phyloP scores from a whole-genome alignment of 345 rosid genomes.

The Streptanthus diversifolius region DNA sequence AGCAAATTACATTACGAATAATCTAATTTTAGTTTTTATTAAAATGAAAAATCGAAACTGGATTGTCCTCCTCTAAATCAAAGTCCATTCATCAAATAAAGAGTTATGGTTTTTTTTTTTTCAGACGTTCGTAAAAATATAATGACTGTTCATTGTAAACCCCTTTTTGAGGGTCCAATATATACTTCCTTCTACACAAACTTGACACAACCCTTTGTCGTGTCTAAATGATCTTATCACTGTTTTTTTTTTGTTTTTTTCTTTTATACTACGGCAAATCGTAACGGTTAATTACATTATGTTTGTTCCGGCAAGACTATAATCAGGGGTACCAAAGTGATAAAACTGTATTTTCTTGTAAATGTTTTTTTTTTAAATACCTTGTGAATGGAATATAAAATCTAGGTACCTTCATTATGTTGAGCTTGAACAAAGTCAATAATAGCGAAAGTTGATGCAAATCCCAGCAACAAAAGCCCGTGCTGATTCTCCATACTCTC shows the following conservation, averaged over 20 bases:
- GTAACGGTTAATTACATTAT: background rate
- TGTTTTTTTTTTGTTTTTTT: background rate
- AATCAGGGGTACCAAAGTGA: background rate
- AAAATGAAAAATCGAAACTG: too few relatives aligned
- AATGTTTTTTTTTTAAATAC: background rate
- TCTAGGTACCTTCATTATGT: conserved; percentile 31
- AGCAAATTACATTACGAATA: too few relatives aligned
- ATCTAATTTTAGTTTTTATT: too few relatives aligned
- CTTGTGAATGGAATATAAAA: background rate
- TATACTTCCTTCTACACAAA: background rate
- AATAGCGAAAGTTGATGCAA: background rate
- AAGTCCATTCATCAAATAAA: too few relatives aligned
- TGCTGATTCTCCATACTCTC: background rate
- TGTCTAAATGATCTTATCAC: background rate
- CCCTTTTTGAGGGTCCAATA: background rate
- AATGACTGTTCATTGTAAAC: too few relatives aligned
- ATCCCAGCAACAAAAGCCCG: background rate
- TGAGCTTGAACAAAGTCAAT: conserved; percentile 22
- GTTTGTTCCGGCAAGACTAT: background rate
- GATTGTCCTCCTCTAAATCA: too few relatives aligned
- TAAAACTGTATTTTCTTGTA: background rate
- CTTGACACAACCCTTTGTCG: background rate
- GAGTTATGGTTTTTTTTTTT: too few relatives aligned
- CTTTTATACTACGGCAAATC: background rate
- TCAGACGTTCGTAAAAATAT: too few relatives aligned